Conservation (phyloP, 176 grass and related monocot genomes). For the Carex scoparia region DNA sequence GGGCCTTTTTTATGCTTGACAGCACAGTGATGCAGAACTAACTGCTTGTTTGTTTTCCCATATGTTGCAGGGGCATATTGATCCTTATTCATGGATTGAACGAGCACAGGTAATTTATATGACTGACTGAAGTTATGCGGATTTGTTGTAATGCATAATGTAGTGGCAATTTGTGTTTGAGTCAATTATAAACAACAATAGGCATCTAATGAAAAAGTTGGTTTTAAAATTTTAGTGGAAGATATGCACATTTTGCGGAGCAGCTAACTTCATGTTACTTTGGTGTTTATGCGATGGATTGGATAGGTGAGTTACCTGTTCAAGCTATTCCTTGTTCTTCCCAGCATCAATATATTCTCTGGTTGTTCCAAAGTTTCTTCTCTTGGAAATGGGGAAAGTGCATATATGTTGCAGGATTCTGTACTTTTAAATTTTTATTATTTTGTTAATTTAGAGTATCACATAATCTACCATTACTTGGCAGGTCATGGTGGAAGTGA, state of each 20-base stretch:
- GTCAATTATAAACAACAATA: background rate
- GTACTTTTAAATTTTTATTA: background rate
- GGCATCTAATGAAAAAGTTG: background rate
- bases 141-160: background rate
- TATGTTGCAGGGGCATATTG: slow-evolving; percentile 64
- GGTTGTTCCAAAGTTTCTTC: background rate
- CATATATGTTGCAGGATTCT: background rate
- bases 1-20: background rate
- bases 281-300: slow-evolving; percentile 99
- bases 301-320: slow-evolving; percentile 57
- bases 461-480: slow-evolving; percentile 14
- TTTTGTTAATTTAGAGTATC: background rate
- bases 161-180: background rate
- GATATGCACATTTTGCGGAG: slow-evolving; percentile 87
- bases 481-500: slow-evolving; percentile 98
- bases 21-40: background rate
- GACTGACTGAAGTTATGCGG: background rate
- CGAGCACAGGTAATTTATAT: slow-evolving; percentile 63
- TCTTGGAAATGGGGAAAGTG: background rate
- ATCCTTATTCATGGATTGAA: slow-evolving; percentile 92
- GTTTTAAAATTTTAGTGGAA: slow-evolving; percentile 63
- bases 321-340: background rate
- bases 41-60: slow-evolving; percentile 27
- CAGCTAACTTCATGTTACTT: slow-evolving; percentile 68
- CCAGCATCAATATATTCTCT: background rate